Evolutionary conservation across 208 protist species (phyloP).

Genomic region (Acanthamoeba royreba): DNA sequence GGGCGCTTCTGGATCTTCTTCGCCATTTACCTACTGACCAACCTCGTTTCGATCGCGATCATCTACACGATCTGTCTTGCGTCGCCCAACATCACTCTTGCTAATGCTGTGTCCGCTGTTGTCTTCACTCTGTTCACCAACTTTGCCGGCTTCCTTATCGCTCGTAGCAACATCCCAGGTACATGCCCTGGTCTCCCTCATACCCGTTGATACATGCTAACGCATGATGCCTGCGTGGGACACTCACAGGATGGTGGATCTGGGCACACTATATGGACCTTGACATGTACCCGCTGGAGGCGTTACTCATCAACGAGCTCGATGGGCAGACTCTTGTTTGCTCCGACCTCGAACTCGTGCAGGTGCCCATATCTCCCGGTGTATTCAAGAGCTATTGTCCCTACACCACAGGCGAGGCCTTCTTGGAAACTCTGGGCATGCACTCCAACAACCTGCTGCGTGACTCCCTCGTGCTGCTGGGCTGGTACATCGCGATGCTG

Average conservation of each 20-base stretch:
- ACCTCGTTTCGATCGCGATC: constrained; percentile 34
- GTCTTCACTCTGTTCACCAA: constrained; percentile 37
- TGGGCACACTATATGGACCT: constrained; percentile 6
- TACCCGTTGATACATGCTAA: neutral
- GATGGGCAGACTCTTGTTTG: neutral
- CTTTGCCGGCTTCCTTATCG: constrained; percentile 63
- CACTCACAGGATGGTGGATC: neutral
- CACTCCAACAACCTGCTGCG: neutral
- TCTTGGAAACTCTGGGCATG: neutral
- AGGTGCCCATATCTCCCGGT: neutral
- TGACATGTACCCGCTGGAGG: neutral
- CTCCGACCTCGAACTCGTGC: neutral
- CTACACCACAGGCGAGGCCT: neutral
- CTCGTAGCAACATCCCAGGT: neutral
- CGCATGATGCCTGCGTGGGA: neutral
- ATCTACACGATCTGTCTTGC: constrained; percentile 17
- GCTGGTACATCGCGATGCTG: neutral
- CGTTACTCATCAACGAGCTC: neutral
- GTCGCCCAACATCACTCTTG: constrained; percentile 29
- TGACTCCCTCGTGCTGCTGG: neutral
- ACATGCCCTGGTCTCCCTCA: neutral
- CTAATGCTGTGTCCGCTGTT: constrained; percentile 46
- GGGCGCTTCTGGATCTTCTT: constrained; percentile 14
- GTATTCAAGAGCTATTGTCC: neutral
- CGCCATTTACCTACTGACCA: constrained; percentile 36